A percentile compares a stretch with the other conserved stretches of the same genome.
phyloP scores from a whole-genome alignment of 257 asterid species.

The Nicotiana obtusifolia region DNA sequence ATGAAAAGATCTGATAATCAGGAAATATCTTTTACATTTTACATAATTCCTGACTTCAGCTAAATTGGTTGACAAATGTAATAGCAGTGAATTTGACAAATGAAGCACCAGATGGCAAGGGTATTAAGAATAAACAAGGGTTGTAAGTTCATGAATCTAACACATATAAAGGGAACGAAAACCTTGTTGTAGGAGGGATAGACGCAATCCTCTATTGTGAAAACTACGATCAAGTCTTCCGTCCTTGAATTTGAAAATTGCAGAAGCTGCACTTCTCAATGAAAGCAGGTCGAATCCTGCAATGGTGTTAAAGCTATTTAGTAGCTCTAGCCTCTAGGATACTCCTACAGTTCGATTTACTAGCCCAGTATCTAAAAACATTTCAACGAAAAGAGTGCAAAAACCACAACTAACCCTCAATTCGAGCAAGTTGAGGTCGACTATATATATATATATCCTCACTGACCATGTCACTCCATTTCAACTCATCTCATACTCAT shows the following conservation, averaged over 20 bases:
- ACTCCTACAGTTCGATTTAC: background rate
- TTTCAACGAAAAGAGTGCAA: background rate
- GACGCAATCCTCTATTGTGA: constrained; percentile 5
- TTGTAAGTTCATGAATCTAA: background rate
- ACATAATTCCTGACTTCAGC: background rate
- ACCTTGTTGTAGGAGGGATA: constrained; percentile 30
- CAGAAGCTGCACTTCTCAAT: constrained; percentile 30
- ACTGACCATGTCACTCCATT: too few species aligned
- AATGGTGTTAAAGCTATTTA: background rate
- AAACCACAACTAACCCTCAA: too few species aligned
- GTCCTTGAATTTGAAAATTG: constrained; percentile 26
- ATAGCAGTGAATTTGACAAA: background rate
- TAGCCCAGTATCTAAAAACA: too few species aligned
- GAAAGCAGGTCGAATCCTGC: constrained; percentile 50
- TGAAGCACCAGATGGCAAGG: background rate
- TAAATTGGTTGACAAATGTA: background rate
- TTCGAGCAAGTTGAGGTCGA: too few species aligned
- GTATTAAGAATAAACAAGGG: background rate
- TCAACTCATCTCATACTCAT: too few species aligned
- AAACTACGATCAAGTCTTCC: constrained; percentile 17
- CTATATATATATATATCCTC: too few species aligned
- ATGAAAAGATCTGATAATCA: background rate
- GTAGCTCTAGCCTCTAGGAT: background rate
- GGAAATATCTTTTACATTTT: background rate
- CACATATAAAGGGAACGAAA: constrained; percentile 1